phyloP scores from a whole-genome alignment of 2,329 filamentous ascomycete species.

The Scortechinia acanthostroma region DNA sequence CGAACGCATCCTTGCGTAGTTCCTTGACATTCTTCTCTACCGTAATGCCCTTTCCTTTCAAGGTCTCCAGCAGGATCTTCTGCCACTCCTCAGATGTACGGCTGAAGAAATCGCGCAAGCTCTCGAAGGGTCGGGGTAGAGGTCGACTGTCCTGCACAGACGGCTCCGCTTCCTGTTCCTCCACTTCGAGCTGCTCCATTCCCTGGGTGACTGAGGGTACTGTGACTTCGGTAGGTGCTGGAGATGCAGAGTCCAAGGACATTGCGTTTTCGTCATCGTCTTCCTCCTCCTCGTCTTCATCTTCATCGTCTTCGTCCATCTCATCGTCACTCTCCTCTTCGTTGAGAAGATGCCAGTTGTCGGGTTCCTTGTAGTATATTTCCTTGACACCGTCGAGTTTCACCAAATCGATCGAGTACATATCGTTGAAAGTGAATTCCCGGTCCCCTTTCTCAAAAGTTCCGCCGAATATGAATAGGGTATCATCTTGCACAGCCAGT shows the following conservation, averaged over 20 bases:
- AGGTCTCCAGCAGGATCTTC: conserved; percentile 69
- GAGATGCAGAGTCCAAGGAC: background rate
- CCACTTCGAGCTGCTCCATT: conserved; percentile 36
- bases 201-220: conserved; percentile 46
- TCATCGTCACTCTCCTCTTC: conserved; percentile 46
- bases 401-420: conserved; percentile 87
- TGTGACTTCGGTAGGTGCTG: conserved; percentile 25
- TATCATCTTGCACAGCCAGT: conserved; percentile 83
- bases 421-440: conserved; percentile 91
- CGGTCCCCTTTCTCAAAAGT: conserved; percentile 92
- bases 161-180: conserved; percentile 27
- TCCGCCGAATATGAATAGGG: conserved; percentile 87
- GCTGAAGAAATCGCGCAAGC: conserved; percentile 82
- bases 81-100: conserved; percentile 88
- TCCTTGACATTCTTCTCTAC: conserved; percentile 77
- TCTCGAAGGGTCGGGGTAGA: conserved; percentile 71
- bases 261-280: conserved; percentile 19
- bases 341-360: conserved; percentile 53
- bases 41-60: conserved; percentile 61
- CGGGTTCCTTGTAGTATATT: conserved; percentile 66
- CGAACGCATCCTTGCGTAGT: conserved; percentile 83
- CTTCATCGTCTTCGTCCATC: conserved; percentile 32
- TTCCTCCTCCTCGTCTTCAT: conserved; percentile 39
- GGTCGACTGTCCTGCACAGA: conserved; percentile 15
- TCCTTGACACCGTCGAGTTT: conserved; percentile 92